Conservation (phyloP, 805 yeast genomes). For the Metschnikowia continentalis region DNA sequence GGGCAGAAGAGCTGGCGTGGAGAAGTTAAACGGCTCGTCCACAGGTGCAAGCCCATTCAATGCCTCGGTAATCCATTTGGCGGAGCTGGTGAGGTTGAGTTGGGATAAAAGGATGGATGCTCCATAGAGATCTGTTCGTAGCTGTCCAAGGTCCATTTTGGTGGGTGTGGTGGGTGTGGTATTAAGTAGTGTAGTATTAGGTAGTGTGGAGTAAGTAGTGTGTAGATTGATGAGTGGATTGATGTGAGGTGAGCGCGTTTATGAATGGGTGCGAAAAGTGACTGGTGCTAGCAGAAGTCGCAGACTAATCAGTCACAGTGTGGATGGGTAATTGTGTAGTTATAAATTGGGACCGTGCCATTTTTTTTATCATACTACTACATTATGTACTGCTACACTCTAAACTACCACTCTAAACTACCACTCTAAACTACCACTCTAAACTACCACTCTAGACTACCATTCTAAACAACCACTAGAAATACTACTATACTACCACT, state of each 20-base stretch:
- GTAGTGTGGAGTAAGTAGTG: background rate
- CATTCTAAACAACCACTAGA: no score
- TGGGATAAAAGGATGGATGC: constrained; percentile 43
- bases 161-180: background rate
- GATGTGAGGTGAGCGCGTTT: background rate
- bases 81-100: constrained; percentile 60
- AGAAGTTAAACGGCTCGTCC: constrained; percentile 14
- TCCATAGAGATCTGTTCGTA: constrained; percentile 24
- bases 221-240: background rate
- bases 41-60: constrained; percentile 49
- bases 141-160: constrained; percentile 4
- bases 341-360: no score
- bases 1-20: constrained; percentile 11
- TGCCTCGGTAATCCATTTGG: constrained; percentile 86
- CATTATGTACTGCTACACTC: no score
- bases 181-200: background rate
- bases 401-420: no score
- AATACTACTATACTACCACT: no score
- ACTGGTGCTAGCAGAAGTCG: background rate
- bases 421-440: no score
- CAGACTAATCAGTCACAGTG: no score
- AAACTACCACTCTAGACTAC: no score
- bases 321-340: no score
- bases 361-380: no score
- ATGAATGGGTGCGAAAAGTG: background rate